Conservation (phyloP, 148 eudicot genomes). For the Beta vulgaris region DNA sequence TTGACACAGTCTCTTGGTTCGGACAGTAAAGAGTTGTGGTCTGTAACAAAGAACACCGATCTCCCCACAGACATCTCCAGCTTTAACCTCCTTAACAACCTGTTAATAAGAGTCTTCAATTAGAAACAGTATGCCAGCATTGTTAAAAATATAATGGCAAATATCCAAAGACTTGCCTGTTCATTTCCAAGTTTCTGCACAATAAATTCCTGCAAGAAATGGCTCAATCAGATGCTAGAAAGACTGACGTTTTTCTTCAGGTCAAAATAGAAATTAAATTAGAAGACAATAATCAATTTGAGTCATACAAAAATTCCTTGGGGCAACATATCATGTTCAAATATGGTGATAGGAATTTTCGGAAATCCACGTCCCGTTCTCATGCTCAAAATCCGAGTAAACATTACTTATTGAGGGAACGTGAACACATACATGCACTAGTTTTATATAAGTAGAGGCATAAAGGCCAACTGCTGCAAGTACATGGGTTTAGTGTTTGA, state of each 20-base stretch:
- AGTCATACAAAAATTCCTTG: background rate
- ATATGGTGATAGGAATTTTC: too few species aligned
- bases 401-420: background rate
- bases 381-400: background rate
- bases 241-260: background rate
- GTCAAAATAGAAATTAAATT: background rate
- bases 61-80: conserved; percentile 80
- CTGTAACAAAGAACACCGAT: conserved; percentile 77
- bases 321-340: background rate
- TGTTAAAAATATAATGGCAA: background rate
- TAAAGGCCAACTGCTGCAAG: background rate
- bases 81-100: conserved; percentile 49
- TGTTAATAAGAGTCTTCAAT: conserved; percentile 25
- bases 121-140: background rate
- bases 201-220: conserved; percentile 56
- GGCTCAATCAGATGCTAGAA: conserved; percentile 24
- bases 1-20: conserved; percentile 71
- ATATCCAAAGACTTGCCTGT: conserved; percentile 39
- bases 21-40: conserved; percentile 71
- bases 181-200: conserved; percentile 46
- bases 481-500: too few species aligned
- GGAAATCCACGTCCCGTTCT: background rate
- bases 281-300: background rate
- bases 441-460: background rate
- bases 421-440: background rate